Percentiles rank a stretch among this genome's conserved stretches.
phyloP scores from a whole-genome alignment of 2,329 filamentous ascomycete genomes.

The Acephala macrosclerotiorum region DNA sequence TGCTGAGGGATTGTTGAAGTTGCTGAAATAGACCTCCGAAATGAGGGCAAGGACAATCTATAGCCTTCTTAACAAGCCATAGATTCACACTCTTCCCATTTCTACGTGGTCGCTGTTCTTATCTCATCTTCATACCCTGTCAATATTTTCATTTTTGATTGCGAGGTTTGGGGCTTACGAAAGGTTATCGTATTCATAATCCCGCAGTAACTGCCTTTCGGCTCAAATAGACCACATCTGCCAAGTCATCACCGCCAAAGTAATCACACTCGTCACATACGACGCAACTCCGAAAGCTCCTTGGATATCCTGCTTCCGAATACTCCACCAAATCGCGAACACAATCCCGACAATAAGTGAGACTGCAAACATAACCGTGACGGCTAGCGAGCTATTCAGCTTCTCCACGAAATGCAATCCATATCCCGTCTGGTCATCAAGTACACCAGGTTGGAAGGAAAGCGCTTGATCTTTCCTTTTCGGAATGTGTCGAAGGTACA shows the following conservation, averaged over 20 bases:
- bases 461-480: constrained; percentile 16
- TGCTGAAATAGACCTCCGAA: too few relatives aligned
- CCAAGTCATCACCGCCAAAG: constrained; percentile 26
- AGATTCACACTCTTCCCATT: too few relatives aligned
- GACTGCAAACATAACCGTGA: constrained; percentile 15
- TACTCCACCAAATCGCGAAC: constrained; percentile 17
- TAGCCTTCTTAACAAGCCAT: too few relatives aligned
- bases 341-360: constrained; percentile 13
- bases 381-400: constrained; percentile 13
- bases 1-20: too few relatives aligned
- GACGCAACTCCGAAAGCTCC: constrained; percentile 26
- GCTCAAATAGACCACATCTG: constrained; percentile 20
- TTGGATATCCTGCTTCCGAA: constrained; percentile 24
- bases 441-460: constrained; percentile 9
- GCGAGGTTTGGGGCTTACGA: too few relatives aligned
- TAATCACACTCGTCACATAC: constrained; percentile 27
- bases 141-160: too few relatives aligned
- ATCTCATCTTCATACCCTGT: too few relatives aligned
- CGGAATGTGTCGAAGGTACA: constrained; percentile 19
- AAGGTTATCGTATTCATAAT: too few relatives aligned
- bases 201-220: background rate
- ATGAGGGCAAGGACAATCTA: too few relatives aligned
- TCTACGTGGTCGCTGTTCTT: too few relatives aligned
- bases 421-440: constrained; percentile 18
- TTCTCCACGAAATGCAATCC: constrained; percentile 21